These are phyloP conservation scores for Scleroderma bovista DNA, from an alignment of 768 basidiomycete genomes.

Conservation along the genomic window DNA sequence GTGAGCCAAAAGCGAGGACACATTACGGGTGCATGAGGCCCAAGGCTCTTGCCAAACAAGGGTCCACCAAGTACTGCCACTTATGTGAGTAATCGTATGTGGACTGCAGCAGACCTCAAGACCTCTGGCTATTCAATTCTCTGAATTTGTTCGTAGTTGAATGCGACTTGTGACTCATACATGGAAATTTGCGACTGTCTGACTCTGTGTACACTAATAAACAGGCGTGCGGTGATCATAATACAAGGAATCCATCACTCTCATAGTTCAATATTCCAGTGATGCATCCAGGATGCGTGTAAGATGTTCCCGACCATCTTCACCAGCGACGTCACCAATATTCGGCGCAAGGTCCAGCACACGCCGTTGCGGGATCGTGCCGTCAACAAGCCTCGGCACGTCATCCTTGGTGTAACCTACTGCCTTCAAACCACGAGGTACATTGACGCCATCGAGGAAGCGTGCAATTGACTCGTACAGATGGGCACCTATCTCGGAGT, in stretches of 20 bases:
- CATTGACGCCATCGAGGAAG: conserved; percentile 80
- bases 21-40: conserved; percentile 13
- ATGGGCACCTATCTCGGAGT: conserved; percentile 71
- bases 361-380: conserved; percentile 86
- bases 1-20: conserved; percentile 12
- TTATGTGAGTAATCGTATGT: too few species aligned
- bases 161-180: too few species aligned
- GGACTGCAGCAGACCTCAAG: too few species aligned
- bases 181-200: too few species aligned
- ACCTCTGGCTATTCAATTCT: too few species aligned
- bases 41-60: conserved; percentile 11
- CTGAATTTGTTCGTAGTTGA: too few species aligned
- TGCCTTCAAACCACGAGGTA: conserved; percentile 81
- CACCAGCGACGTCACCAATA: conserved; percentile 75
- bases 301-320: conserved; percentile 80
- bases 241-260: conserved; percentile 64
- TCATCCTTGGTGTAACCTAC: conserved; percentile 70
- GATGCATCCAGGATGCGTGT: conserved; percentile 75
- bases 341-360: conserved; percentile 92
- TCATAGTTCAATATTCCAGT: conserved; percentile 55
- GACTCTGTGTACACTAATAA: too few species aligned
- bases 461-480: conserved; percentile 83
- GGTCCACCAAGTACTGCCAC: conserved; percentile 15
- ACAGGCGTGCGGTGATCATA: conserved; percentile 72
- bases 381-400: conserved; percentile 74